phyloP scores from a whole-genome alignment of 1,139 yeast species.

The Suhomyces kunorum region DNA sequence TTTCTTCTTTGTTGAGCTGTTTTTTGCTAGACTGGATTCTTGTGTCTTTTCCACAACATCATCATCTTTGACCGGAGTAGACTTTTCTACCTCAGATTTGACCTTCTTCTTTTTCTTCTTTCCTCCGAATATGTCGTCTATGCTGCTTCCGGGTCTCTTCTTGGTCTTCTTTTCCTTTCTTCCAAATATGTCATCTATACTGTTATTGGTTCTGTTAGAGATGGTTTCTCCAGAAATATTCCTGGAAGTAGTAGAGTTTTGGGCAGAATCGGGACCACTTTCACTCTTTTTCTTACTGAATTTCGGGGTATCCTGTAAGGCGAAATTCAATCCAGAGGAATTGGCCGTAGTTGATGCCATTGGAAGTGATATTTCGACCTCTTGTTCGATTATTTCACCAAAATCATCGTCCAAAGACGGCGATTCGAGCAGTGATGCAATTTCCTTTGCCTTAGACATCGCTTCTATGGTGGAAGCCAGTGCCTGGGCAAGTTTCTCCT shows the following conservation, averaged over 20 bases:
- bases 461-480: not conserved
- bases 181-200: slow-evolving; percentile 23
- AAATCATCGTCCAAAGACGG: slow-evolving; percentile 12
- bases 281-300: not conserved
- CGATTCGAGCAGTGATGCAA: not conserved
- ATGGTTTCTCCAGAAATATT: no score
- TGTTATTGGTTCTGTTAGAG: no score
- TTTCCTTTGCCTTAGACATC: not conserved
- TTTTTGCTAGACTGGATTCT: not conserved
- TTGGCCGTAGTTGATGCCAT: not conserved
- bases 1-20: slow-evolving; percentile 17
- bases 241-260: no score
- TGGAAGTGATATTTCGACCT: slow-evolving; percentile 9
- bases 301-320: not conserved
- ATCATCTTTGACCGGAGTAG: no score
- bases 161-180: slow-evolving; percentile 31
- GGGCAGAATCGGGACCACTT: no score
- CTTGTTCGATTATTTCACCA: slow-evolving; percentile 6
- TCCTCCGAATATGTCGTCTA: slow-evolving; percentile 27
- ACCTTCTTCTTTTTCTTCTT: slow-evolving; percentile 33
- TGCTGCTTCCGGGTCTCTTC: slow-evolving; percentile 16
- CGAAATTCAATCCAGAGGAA: not conserved
- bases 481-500: slow-evolving; percentile 1
- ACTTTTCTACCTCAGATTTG: no score
- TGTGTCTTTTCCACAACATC: not conserved